Base-by-base conservation (phyloP, 2,329 filamentous ascomycete species). In the Microdochium paspali region DNA sequence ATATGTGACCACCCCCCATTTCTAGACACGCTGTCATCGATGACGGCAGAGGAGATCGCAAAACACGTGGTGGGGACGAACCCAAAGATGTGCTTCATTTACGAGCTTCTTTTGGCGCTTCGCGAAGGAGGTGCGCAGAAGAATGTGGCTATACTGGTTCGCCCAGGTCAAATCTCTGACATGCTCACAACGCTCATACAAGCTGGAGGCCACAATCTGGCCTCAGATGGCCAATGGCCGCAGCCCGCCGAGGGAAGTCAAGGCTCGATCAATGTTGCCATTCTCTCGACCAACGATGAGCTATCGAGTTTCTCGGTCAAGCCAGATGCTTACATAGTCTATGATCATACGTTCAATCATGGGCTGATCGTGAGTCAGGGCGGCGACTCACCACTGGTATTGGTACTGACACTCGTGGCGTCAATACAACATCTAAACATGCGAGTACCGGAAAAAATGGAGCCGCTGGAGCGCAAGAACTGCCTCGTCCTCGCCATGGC, bases 1-100 rank as follows among this genome's bases (percentile, higher is more conserved):
- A 62, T 81, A 20, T 80, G 78, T 56, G 78, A 82, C 55, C 71
- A 79, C 32, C 79, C 77, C 3, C 71, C 73, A 4, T 72, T 77
- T 30, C 61, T 73, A 32, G 62, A 74, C 23, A 70, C 70, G n/a
- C 64, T 74, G 7, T 57, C 61, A 2, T 56, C 69, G 12, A 62
- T 77, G 47, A 59, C 67, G 2, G 55, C 68, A 7, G 56, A 60
- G 3, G 67, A 72, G 21, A 64, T 70, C 46, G 71, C 72, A 53
- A 80, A 73, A 55, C 76, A 79, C 52, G 70, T 73, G 2, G 69
- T 73, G 47, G 73, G 73, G 46, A 73, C 76, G 10, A 83, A 80
- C 58, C 65, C 76, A 47, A 84, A 84, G 53, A 79, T 77, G 53
- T 72, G 70, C 26, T 84, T 84, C 53, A 55, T 82, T 5, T 73